Base-by-base conservation (phyloP, 2,329 filamentous ascomycete genomes). In the Curvularia hawaiiensis region DNA sequence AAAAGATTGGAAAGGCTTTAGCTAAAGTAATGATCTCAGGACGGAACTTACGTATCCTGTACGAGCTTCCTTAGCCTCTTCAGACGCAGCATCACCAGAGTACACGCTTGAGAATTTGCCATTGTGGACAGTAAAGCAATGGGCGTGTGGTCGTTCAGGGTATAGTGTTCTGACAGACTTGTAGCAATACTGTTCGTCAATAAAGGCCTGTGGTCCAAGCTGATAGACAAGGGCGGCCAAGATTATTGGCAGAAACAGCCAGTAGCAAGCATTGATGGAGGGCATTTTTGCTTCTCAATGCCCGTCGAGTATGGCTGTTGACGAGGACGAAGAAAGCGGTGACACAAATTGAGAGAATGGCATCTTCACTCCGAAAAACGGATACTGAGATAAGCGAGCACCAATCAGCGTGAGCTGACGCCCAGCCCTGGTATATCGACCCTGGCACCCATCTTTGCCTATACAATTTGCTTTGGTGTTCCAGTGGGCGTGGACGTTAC, bases 101-200 rank as follows among this genome's bases (percentile, higher is more conserved):
- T 65, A 0, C 69, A 72, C 9, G 67, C 69, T 16, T 68, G 65
- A 55, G 62, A 88, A 87, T 12, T 76, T 72, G 0, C 85, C 85
- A 40, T 81, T 73, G 1, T 64, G 69, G 2, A 88, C 81, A 5
- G 80, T 81, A 70, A 89, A 88, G 74, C 86, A 89, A 48, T 80
- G 77, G 2, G 69, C 71, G 10, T 66, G 54, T 9, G 80, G 75
- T 8, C 75, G 61, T 0, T 69, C 64, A 2, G 70, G 59, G 24
- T 76, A 73, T 22, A 82, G 76, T 0, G 82, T 82, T 24, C 69
- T 78, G 47, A 84, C 75, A 3, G 75, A 76, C 26, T 75, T 71
- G 58, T 82, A 82, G 67, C 81, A 83, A 62, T 79, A 62, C 28
- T 62, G 59, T 9, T 64, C 56, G 16, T 62, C 56, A 28, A 71